These are phyloP conservation scores for Physaria fendleri DNA, from an alignment of 345 rosid species.

Conservation along the genomic window DNA sequence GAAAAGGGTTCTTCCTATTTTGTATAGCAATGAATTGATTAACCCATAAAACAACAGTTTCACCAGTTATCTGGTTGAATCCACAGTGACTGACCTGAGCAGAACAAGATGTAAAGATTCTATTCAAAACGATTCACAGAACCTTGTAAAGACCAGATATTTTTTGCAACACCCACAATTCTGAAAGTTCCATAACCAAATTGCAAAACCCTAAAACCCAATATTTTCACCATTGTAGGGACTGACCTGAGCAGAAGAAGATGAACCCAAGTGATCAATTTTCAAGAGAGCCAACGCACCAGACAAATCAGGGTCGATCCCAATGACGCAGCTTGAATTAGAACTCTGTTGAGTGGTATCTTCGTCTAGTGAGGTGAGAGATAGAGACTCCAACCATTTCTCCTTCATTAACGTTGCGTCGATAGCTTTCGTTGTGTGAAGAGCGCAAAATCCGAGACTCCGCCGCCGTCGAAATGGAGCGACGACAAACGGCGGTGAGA, in stretches of 20 bases:
- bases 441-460: conserved; percentile 1
- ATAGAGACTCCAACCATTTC: conserved; percentile 61
- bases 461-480: background rate
- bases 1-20: too few species aligned
- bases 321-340: conserved; percentile 53
- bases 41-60: too few species aligned
- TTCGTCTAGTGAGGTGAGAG: conserved; percentile 28
- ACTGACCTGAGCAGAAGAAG: conserved; percentile 46
- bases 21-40: too few species aligned
- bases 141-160: background rate
- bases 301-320: conserved; percentile 78
- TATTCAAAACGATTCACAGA: too few species aligned
- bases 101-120: too few species aligned
- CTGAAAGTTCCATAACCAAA: background rate
- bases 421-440: conserved; percentile 12
- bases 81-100: too few species aligned
- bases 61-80: too few species aligned
- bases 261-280: conserved; percentile 37
- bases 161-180: background rate
- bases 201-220: background rate
- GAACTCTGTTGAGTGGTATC: conserved; percentile 6
- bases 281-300: conserved; percentile 75
- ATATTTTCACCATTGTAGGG: background rate
- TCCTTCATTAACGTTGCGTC: conserved; percentile 40
- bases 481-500: background rate